phyloP scores from a whole-genome alignment of 1,284 basidiomycete genomes.

The Pisolithus thermaeus region DNA sequence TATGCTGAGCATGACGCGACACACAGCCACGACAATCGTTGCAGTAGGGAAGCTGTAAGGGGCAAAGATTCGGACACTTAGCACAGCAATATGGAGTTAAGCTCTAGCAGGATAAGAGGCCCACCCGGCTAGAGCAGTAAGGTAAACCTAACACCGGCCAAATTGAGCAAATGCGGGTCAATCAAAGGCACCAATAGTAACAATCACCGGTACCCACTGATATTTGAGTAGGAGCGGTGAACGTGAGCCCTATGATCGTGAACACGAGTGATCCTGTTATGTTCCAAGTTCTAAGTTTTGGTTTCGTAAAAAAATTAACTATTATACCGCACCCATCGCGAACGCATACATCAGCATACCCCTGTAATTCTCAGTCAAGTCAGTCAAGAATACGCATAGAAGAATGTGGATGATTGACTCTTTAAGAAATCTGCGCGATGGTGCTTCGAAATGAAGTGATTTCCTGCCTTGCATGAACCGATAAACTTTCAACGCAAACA shows the following conservation, averaged over 20 bases:
- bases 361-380: neutral
- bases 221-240: neutral
- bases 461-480: conserved; percentile 3
- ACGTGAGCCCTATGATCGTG: conserved; percentile 3
- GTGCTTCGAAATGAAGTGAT: conserved; percentile 3
- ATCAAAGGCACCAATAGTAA: neutral
- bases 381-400: neutral
- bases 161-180: neutral
- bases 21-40: conserved; percentile 4
- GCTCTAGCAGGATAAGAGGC: neutral
- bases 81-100: too few relatives aligned
- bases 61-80: neutral
- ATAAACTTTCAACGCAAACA: conserved; percentile 9
- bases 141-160: neutral
- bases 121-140: neutral
- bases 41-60: conserved; percentile 2
- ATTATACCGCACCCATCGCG: conserved; percentile 5
- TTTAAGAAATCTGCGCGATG: conserved; percentile 6
- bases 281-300: neutral
- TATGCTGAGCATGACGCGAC: too few relatives aligned
- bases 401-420: conserved; percentile 1
- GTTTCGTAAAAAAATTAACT: neutral
- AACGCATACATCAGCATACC: conserved; percentile 9
- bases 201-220: neutral
- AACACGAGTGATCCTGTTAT: conserved; percentile 5